Conservation (phyloP, 371 early-diverging fungal species). For the Mucor sp. region DNA sequence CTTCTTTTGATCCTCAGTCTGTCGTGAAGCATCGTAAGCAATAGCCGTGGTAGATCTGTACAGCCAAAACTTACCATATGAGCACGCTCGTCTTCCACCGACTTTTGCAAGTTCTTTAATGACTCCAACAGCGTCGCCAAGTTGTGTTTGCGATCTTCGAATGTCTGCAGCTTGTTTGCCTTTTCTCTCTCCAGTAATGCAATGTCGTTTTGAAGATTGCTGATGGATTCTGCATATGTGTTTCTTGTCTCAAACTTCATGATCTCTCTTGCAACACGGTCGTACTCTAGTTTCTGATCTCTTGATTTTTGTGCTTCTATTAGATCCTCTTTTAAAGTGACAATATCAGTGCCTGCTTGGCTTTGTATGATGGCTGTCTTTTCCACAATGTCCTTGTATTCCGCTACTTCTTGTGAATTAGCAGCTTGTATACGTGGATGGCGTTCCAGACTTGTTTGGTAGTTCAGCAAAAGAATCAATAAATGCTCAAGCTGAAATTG, state of each 20-base stretch:
- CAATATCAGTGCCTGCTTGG: slow-evolving; percentile 41
- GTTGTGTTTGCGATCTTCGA: slow-evolving; percentile 34
- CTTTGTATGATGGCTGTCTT: slow-evolving; percentile 35
- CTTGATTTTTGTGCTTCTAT: slow-evolving; percentile 47
- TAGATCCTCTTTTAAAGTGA: slow-evolving; percentile 45
- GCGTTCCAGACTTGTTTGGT: slow-evolving; percentile 41
- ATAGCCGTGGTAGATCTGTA: background rate
- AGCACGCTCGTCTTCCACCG: slow-evolving; percentile 41
- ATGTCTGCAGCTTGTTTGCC: slow-evolving; percentile 24
- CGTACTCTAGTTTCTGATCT: slow-evolving; percentile 59
- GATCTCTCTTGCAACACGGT: slow-evolving; percentile 56
- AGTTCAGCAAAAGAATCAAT: slow-evolving; percentile 34
- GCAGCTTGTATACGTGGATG: slow-evolving; percentile 47
- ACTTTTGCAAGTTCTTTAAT: slow-evolving; percentile 33
- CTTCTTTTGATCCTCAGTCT: slow-evolving; percentile 36
- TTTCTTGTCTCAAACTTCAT: slow-evolving; percentile 49
- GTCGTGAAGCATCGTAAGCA: background rate
- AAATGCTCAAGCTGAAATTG: slow-evolving; percentile 36
- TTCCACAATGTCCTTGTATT: slow-evolving; percentile 41
- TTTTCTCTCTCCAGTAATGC: slow-evolving; percentile 42
- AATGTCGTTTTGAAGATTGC: slow-evolving; percentile 35
- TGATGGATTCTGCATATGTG: slow-evolving; percentile 44
- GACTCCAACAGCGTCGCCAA: slow-evolving; percentile 24
- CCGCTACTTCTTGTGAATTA: slow-evolving; percentile 46
- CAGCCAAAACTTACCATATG: slow-evolving; percentile 30